phyloP scores from a whole-genome alignment of 2,329 filamentous ascomycete species.

The Chrysosporium keratinophilum region DNA sequence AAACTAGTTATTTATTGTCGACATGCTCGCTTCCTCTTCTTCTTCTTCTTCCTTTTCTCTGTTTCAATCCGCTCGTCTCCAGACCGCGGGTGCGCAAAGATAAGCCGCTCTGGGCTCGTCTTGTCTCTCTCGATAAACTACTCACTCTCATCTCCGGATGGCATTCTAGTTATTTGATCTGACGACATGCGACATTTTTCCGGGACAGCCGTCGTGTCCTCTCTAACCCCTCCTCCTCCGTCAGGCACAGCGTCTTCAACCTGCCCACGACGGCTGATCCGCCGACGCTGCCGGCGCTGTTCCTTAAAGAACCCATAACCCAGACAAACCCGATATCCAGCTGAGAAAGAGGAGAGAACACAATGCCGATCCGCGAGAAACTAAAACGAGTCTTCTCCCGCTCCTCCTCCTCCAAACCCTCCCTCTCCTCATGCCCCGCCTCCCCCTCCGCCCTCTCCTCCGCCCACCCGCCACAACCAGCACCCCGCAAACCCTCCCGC shows the following conservation, averaged over 20 bases:
- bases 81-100: too few species aligned
- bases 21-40: too few species aligned
- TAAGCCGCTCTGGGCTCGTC: too few species aligned
- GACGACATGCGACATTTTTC: slow-evolving; percentile 1
- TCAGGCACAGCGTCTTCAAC: neutral
- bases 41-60: too few species aligned
- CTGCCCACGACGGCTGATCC: neutral
- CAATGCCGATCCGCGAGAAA: slow-evolving; percentile 17
- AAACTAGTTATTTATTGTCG: too few species aligned
- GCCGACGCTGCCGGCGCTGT: neutral
- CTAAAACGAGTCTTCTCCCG: slow-evolving; percentile 18
- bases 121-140: too few species aligned
- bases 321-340: too few species aligned
- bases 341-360: neutral
- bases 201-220: neutral
- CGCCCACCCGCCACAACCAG: too few species aligned
- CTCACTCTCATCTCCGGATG: too few species aligned
- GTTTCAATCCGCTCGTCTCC: too few species aligned
- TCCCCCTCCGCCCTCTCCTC: too few species aligned
- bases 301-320: neutral
- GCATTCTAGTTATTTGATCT: too few species aligned
- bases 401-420: neutral
- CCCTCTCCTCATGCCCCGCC: neutral
- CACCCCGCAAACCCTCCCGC: slow-evolving; percentile 7
- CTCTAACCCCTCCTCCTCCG: neutral